Evolutionary conservation across 768 basidiomycete species (phyloP).

Genomic region (Tulasnella sp.): DNA sequence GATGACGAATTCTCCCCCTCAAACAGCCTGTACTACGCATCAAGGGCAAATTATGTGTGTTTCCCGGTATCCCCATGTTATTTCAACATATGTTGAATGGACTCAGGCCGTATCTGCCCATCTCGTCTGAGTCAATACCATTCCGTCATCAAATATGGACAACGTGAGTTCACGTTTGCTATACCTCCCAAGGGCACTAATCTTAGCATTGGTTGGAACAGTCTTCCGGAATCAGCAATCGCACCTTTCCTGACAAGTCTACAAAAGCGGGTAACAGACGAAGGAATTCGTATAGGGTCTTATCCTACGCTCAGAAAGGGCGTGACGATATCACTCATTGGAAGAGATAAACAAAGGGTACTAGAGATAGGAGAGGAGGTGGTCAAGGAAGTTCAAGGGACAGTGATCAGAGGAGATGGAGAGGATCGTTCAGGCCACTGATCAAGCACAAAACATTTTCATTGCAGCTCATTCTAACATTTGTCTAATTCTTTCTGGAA

Average conservation of each 20-base stretch:
- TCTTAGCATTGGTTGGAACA: constrained; percentile 22
- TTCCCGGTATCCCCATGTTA: constrained; percentile 80
- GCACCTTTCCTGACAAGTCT: constrained; percentile 76
- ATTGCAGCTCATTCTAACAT: no score
- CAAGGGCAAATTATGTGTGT: constrained; percentile 73
- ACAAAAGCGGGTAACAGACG: constrained; percentile 54
- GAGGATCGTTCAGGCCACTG: no score
- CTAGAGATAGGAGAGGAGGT: constrained; percentile 29
- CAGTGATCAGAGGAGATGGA: no score
- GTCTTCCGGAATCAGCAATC: constrained; percentile 69
- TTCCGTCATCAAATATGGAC: constrained; percentile 76
- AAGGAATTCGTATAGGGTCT: constrained; percentile 72
- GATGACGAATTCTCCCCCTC: background rate
- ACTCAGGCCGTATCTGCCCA: constrained; percentile 57
- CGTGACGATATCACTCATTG: constrained; percentile 57
- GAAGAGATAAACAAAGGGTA: constrained; percentile 29
- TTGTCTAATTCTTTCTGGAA: no score
- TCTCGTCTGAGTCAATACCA: constrained; percentile 64
- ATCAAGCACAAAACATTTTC: no score
- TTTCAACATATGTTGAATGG: constrained; percentile 72
- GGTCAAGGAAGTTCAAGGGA: constrained; percentile 7
- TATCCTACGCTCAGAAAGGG: constrained; percentile 51
- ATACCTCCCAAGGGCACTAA: background rate
- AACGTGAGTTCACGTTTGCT: constrained; percentile 32
- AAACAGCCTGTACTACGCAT: constrained; percentile 71